A percentile compares a stretch with the other conserved stretches of the same genome.
These are phyloP conservation scores for Odontarrhena argentea DNA, from an alignment of 345 rosid species.

Conservation along the genomic window DNA sequence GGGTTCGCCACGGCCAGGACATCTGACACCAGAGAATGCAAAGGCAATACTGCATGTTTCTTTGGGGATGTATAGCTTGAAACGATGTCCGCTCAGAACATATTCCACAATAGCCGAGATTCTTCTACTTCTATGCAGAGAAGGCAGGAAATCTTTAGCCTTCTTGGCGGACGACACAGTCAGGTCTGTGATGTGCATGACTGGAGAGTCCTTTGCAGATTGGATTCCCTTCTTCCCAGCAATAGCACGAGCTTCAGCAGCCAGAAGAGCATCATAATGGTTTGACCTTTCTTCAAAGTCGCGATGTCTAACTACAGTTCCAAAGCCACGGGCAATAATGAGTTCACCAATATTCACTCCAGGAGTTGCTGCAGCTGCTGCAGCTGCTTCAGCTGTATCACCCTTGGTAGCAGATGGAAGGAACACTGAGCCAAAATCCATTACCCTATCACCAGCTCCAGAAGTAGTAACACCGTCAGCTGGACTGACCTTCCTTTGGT, in stretches of 20 bases:
- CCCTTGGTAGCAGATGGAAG: conserved; percentile 60
- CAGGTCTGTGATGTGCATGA: conserved; percentile 76
- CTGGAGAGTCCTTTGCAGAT: conserved; percentile 80
- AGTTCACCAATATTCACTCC: conserved; percentile 81
- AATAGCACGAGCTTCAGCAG: conserved; percentile 88
- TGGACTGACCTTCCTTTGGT: conserved; percentile 72
- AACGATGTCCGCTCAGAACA: conserved; percentile 98
- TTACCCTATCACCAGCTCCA: conserved; percentile 70
- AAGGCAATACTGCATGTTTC: conserved; percentile 96
- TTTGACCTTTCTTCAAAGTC: conserved; percentile 98
- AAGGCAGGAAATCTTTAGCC: conserved; percentile 89
- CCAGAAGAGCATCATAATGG: conserved; percentile 83
- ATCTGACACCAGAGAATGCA: conserved; percentile 96
- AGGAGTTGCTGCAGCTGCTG: conserved; percentile 40
- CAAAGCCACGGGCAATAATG: conserved; percentile 78
- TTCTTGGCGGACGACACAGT: conserved; percentile 76
- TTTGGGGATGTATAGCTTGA: conserved; percentile 87
- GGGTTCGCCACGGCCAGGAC: conserved; percentile 93
- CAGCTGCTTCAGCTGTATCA: conserved; percentile 57
- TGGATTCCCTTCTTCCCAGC: conserved; percentile 79
- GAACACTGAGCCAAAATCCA: conserved; percentile 97
- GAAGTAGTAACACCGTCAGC: conserved; percentile 61
- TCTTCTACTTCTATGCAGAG: conserved; percentile 71
- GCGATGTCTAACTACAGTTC: conserved; percentile 75
- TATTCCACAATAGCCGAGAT: conserved; percentile 89